Base-by-base conservation (phyloP, 768 basidiomycete genomes). In the Pleurotus sapidus region DNA sequence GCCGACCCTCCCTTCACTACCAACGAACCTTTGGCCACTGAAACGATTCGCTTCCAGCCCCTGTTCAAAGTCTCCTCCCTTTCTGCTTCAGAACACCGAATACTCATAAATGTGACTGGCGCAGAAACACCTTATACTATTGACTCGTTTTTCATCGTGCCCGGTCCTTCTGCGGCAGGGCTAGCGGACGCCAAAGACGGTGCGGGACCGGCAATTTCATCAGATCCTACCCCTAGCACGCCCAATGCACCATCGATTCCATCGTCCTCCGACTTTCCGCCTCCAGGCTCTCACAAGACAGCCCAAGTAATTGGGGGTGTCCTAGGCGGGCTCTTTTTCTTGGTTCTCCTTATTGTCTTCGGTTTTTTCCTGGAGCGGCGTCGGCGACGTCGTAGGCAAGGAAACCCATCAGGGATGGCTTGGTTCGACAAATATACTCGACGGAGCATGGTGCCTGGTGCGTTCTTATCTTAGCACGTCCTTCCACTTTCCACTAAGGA, bases 41-140 rank as follows among this genome's bases (percentile, higher is more conserved):
- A 54, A 4, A 59, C 65, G 30, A 69, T 79, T 23, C 63, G 62
- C 0, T 71, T 74, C 57, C 81, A 81, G 62, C 73, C 74, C 7
- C 70, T 81, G 49, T 82, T 79, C 63, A 65, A 70, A 5, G 68
- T 72, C 20, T 47, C 61, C 11, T 50, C 64, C 4, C 61, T 74
- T 12, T 60, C 69, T 5, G 55, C 63, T 14, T 24, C 59, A 7
- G 66, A 70, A 55, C 79, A 83, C 63, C 63, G 59, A 5, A 61
- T 83, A 25, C 61, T 63, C 5, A 74, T 83, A 59, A 72, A 74
- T 50, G 67, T 81, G 17, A 70, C 72, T 1, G 59, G 62, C 11
- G 63, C 70, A 2, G 59, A 58, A 25, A 65, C 73, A 1, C 77
- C 78, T 5, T 83, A 71, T 57, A 76, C 70, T 3, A 56, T 83